Conservation (phyloP, 345 rosid species). For the Eucalyptus sideroxylon region DNA sequence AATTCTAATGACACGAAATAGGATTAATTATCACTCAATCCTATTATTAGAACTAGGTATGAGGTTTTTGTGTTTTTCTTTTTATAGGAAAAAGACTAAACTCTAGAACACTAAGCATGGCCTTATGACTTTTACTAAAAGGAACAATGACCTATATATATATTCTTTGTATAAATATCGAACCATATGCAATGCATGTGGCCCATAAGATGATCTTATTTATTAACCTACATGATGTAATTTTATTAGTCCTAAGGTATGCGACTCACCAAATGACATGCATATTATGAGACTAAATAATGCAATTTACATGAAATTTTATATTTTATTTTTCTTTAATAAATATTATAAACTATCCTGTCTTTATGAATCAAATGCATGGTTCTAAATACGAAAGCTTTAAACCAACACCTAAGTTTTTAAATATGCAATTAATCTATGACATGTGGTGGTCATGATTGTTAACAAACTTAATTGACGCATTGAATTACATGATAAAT, state of each 20-base stretch:
- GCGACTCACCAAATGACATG: neutral
- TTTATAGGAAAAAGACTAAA: too few relatives aligned
- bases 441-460: neutral
- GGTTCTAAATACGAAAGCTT: neutral
- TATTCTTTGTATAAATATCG: neutral
- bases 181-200: neutral
- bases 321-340: too few relatives aligned
- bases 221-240: neutral
- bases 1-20: too few relatives aligned
- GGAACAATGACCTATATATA: too few relatives aligned
- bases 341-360: neutral
- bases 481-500: too few relatives aligned
- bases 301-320: neutral
- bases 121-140: too few relatives aligned
- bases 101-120: too few relatives aligned
- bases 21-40: too few relatives aligned
- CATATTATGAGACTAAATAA: neutral
- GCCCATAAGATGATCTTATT: neutral
- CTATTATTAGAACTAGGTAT: too few relatives aligned
- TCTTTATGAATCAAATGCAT: too few relatives aligned
- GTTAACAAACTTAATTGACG: neutral
- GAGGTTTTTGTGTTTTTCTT: too few relatives aligned
- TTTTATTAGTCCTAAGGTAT: neutral
- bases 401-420: neutral
- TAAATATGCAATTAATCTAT: neutral